Conservation (phyloP, 2,329 filamentous ascomycete species). For the Lachnellula cervina region DNA sequence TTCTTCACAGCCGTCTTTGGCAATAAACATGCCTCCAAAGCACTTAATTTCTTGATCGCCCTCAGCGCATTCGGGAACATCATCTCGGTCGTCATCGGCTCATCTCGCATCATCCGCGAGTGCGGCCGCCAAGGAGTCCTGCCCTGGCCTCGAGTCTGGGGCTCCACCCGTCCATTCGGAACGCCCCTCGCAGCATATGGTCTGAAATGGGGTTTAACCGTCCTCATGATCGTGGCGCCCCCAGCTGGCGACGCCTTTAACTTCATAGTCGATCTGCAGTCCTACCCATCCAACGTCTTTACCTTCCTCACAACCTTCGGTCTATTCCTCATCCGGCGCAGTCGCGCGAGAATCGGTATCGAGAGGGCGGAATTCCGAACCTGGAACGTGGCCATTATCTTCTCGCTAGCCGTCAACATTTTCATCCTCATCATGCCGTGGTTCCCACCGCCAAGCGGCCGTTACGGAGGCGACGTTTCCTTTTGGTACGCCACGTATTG, state of each 20-base stretch:
- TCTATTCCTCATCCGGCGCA: conserved; percentile 51
- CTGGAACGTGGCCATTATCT: conserved; percentile 54
- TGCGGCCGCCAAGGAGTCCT: conserved; percentile 55
- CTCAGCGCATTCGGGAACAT: conserved; percentile 56
- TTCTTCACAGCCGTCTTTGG: conserved; percentile 54
- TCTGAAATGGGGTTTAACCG: conserved; percentile 52
- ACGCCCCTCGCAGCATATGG: conserved; percentile 56
- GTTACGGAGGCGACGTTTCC: conserved; percentile 58
- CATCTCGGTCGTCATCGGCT: conserved; percentile 49
- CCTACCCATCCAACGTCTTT: conserved; percentile 57
- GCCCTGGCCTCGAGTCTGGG: conserved; percentile 57
- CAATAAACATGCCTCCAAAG: conserved; percentile 41
- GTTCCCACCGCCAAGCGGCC: conserved; percentile 60
- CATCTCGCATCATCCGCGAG: conserved; percentile 54
- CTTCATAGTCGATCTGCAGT: conserved; percentile 54
- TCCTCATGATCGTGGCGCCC: conserved; percentile 55
- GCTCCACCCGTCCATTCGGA: conserved; percentile 57
- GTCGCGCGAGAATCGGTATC: conserved; percentile 47
- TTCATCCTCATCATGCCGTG: conserved; percentile 67
- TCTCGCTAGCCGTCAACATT: conserved; percentile 54
- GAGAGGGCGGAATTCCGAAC: conserved; percentile 49
- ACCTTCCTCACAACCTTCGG: conserved; percentile 51
- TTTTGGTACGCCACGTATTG: conserved; percentile 73
- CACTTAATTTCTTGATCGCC: conserved; percentile 52
- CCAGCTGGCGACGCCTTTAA: conserved; percentile 62